These are phyloP conservation scores for Iberis amara DNA, from an alignment of 441 rosid species.

Conservation along the genomic window DNA sequence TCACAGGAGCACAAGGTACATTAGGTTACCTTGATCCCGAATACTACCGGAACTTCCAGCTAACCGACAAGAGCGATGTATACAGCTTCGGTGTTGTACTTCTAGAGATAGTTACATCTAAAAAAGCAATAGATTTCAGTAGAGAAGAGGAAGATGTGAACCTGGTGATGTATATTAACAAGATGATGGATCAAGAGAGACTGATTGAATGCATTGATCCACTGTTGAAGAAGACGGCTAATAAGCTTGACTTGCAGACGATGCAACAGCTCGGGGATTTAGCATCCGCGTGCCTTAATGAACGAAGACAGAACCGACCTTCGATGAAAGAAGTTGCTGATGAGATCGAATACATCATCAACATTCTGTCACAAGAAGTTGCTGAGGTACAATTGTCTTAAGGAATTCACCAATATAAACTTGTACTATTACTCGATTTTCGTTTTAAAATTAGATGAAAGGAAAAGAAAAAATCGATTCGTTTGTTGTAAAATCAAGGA, in stretches of 20 bases:
- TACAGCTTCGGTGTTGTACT: constrained; percentile 54
- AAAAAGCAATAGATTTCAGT: constrained; percentile 43
- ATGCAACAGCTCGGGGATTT: constrained; percentile 36
- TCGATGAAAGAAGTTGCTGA: constrained; percentile 49
- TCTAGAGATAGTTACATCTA: constrained; percentile 38
- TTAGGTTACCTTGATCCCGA: constrained; percentile 68
- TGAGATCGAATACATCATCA: constrained; percentile 43
- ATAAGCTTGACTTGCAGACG: not conserved
- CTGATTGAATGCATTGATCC: constrained; percentile 40
- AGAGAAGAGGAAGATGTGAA: constrained; percentile 43
- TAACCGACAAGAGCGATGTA: constrained; percentile 54
- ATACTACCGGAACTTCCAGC: constrained; percentile 50
- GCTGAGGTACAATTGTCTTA: constrained; percentile 27
- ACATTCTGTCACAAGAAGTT: constrained; percentile 28
- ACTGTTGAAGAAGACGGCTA: constrained; percentile 33
- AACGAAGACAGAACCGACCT: constrained; percentile 43
- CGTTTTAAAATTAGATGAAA: constrained; percentile 6
- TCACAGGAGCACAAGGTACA: constrained; percentile 58
- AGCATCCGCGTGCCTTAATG: constrained; percentile 44
- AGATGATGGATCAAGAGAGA: constrained; percentile 42
- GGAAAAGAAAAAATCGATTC: constrained; percentile 3
- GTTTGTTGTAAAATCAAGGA: not conserved
- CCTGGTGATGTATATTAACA: constrained; percentile 40
- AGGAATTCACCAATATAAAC: not conserved
- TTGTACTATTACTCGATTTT: too few relatives aligned